phyloP scores from a whole-genome alignment of 805 yeast species.

The Candida coleopterorum region DNA sequence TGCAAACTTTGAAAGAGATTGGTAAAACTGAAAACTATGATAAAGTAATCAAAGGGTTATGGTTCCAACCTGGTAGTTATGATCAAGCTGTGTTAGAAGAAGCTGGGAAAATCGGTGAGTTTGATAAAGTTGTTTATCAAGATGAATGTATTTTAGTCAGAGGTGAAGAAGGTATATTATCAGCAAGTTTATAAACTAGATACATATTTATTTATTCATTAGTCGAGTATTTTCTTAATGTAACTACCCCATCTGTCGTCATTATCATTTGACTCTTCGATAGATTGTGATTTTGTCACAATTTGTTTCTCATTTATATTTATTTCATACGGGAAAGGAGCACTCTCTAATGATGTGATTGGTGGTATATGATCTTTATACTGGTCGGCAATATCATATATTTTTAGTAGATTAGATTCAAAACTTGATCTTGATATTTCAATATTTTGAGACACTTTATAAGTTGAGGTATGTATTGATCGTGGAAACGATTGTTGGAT shows the following conservation, averaged over 20 bases:
- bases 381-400: conserved; percentile 49
- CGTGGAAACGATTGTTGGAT: conserved; percentile 3
- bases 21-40: conserved; percentile 37
- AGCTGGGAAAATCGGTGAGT: conserved; percentile 31
- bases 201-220: conserved; percentile 4
- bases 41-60: conserved; percentile 47
- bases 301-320: conserved; percentile 15
- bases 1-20: conserved; percentile 28
- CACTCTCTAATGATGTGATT: conserved; percentile 56
- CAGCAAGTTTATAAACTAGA: conserved; percentile 30
- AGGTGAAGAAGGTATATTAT: conserved; percentile 50
- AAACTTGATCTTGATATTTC: conserved; percentile 32
- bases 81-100: conserved; percentile 45
- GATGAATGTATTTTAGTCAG: conserved; percentile 69
- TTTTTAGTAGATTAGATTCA: conserved; percentile 37
- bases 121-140: conserved; percentile 33
- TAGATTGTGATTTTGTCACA: background rate
- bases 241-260: conserved; percentile 40
- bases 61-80: conserved; percentile 86
- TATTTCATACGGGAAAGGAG: conserved; percentile 57
- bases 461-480: conserved; percentile 1
- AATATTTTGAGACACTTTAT: conserved; percentile 3
- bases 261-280: conserved; percentile 9
- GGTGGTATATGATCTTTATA: conserved; percentile 71
- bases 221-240: conserved; percentile 40